Percentiles rank a stretch among this genome's conserved stretches.
These are phyloP conservation scores for Cunninghamia lanceolata DNA, from an alignment of 75 land plant genomes.

Conservation along the genomic window DNA sequence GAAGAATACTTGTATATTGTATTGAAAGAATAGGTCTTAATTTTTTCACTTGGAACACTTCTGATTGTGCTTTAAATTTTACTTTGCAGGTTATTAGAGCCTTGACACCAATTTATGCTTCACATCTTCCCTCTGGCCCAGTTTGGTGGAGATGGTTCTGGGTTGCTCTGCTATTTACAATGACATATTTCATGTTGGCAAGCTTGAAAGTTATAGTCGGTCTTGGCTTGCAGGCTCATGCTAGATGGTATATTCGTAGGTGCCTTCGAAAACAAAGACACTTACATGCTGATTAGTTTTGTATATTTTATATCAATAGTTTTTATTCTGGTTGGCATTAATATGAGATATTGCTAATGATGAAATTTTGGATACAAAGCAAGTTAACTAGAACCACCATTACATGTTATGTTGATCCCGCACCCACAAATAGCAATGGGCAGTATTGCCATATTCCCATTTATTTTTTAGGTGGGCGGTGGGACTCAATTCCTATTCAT, in stretches of 20 bases:
- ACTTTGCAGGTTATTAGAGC: slow-evolving; percentile 80
- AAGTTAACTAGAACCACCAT: background rate
- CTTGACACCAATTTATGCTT: slow-evolving; percentile 81
- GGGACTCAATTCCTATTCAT: background rate
- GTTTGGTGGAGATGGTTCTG: slow-evolving; percentile 52
- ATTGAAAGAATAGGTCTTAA: background rate
- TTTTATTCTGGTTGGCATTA: background rate
- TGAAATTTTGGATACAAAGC: background rate
- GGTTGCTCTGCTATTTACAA: slow-evolving; percentile 36
- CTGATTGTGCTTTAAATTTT: background rate
- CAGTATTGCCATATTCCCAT: background rate
- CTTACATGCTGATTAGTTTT: slow-evolving; percentile 58
- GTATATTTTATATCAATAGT: slow-evolving; percentile 8
- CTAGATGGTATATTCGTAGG: slow-evolving; percentile 81
- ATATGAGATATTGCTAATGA: background rate
- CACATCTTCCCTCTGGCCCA: slow-evolving; percentile 69
- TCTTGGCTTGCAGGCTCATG: slow-evolving; percentile 62
- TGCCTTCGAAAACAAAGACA: slow-evolving; percentile 54
- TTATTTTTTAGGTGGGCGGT: background rate
- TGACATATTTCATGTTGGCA: slow-evolving; percentile 67
- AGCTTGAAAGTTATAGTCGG: slow-evolving; percentile 76
- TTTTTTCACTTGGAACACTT: background rate
- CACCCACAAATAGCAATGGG: background rate
- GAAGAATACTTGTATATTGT: background rate
- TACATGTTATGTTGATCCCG: background rate